Evolutionary conservation across 768 basidiomycete genomes (phyloP).

Genomic region (Dioszegia crocea): DNA sequence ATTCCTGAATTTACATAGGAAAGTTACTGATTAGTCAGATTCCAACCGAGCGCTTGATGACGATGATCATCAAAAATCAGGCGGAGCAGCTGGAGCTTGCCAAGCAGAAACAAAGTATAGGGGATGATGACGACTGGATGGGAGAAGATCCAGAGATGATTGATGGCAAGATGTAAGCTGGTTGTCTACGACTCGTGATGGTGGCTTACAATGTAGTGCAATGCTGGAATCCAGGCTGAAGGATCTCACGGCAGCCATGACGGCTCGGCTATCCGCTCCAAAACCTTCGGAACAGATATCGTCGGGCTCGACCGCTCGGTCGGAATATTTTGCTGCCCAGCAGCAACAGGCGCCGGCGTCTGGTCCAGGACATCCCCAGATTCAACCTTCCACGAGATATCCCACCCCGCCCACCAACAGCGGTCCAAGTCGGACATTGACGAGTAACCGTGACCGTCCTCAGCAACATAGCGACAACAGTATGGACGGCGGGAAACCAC

Average conservation of each 20-base stretch:
- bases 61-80: constrained; percentile 35
- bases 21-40: constrained; percentile 10
- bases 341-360: neutral
- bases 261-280: neutral
- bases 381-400: neutral
- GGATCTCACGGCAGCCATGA: constrained; percentile 14
- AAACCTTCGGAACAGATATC: constrained; percentile 2
- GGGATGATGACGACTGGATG: constrained; percentile 14
- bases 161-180: constrained; percentile 26
- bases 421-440: neutral
- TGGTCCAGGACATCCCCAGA: too few relatives aligned
- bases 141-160: constrained; percentile 40
- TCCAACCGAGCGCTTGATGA: constrained; percentile 20
- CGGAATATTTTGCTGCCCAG: neutral
- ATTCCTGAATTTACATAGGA: neutral
- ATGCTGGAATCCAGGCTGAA: constrained; percentile 23
- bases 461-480: neutral
- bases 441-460: neutral
- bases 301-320: constrained; percentile 1
- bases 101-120: constrained; percentile 18
- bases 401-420: constrained; percentile 8
- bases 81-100: constrained; percentile 26
- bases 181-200: neutral
- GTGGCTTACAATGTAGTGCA: constrained; percentile 13
- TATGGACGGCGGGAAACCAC: neutral